Percentiles rank a stretch among this genome's conserved stretches.
These are phyloP conservation scores for Zygotorulaspora mrakii DNA, from an alignment of 1,139 yeast species.

Conservation along the genomic window DNA sequence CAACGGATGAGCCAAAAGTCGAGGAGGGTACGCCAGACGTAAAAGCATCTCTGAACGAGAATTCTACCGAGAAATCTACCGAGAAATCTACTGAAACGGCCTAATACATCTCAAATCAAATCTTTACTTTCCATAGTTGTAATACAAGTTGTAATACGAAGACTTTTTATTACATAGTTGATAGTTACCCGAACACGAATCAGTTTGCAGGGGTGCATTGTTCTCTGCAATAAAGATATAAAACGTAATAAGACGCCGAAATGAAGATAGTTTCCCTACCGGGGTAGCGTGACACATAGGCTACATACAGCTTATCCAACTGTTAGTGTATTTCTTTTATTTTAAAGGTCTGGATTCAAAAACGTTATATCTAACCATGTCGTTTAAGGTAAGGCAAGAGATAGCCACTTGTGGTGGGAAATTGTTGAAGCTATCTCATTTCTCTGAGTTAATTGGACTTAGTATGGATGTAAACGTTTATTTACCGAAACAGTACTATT, in stretches of 20 bases:
- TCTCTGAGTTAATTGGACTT: conserved; percentile 61
- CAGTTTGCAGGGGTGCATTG: background rate
- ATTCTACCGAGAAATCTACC: background rate
- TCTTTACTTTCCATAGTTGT: background rate
- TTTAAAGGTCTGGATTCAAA: background rate
- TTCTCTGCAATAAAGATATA: no score
- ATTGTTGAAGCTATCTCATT: conserved; percentile 70
- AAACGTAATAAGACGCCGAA: no score
- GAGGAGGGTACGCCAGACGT: conserved; percentile 3
- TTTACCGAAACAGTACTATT: conserved; percentile 56
- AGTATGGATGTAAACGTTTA: conserved; percentile 81
- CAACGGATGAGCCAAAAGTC: background rate
- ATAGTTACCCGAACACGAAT: conserved; percentile 3
- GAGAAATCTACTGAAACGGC: no score
- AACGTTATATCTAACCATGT: conserved; percentile 36
- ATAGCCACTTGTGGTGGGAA: conserved; percentile 73
- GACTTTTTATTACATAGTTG: conserved; percentile 1
- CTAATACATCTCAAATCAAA: background rate
- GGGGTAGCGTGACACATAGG: no score
- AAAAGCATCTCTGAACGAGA: conserved; percentile 1
- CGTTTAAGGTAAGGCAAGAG: conserved; percentile 53
- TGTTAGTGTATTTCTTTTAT: no score
- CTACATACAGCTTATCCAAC: no score
- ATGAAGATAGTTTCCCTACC: no score
- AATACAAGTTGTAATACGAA: no score